Evolutionary conservation across 2,329 filamentous ascomycete species (phyloP).

Genomic region (Claviceps sp.): DNA sequence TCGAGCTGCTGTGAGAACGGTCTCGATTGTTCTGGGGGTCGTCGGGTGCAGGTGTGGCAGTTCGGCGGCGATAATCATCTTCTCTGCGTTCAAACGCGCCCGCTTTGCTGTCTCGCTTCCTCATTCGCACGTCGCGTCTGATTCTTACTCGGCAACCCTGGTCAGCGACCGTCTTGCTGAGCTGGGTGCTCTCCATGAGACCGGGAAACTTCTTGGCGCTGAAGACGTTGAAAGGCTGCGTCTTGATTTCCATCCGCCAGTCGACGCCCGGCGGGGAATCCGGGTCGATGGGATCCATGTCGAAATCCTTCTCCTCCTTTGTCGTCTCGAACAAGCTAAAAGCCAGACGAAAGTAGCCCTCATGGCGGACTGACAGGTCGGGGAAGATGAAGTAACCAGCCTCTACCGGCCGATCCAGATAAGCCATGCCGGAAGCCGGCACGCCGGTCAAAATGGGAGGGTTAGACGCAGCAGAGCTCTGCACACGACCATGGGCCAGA

Average conservation of each 20-base stretch:
- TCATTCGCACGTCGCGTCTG: conserved; percentile 84
- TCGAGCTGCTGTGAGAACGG: conserved; percentile 48
- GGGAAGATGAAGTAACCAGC: conserved; percentile 96
- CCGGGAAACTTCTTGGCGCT: conserved; percentile 99
- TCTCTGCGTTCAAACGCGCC: conserved; percentile 45
- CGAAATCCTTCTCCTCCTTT: conserved; percentile 70
- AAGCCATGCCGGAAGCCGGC: conserved; percentile 89
- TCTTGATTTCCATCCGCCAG: conserved; percentile 83
- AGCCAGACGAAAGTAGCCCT: conserved; percentile 80
- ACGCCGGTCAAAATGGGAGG: conserved; percentile 86
- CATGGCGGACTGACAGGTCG: conserved; percentile 88
- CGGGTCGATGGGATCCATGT: conserved; percentile 35
- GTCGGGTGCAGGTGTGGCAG: conserved; percentile 21
- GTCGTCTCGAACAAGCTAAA: conserved; percentile 92
- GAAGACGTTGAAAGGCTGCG: conserved; percentile 73
- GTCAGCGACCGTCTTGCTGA: conserved; percentile 86
- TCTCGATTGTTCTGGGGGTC: conserved; percentile 28
- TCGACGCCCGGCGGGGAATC: conserved; percentile 48
- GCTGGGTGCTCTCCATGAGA: conserved; percentile 71
- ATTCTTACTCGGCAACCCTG: conserved; percentile 96
- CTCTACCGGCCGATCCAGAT: conserved; percentile 71
- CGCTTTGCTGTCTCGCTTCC: conserved; percentile 63
- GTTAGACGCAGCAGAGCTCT: conserved; percentile 50
- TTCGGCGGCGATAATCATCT: conserved; percentile 41
- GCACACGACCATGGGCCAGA: conserved; percentile 68